These are phyloP conservation scores for Triticum urartu DNA, from an alignment of 176 grass and related monocot genomes.

Conservation along the genomic window DNA sequence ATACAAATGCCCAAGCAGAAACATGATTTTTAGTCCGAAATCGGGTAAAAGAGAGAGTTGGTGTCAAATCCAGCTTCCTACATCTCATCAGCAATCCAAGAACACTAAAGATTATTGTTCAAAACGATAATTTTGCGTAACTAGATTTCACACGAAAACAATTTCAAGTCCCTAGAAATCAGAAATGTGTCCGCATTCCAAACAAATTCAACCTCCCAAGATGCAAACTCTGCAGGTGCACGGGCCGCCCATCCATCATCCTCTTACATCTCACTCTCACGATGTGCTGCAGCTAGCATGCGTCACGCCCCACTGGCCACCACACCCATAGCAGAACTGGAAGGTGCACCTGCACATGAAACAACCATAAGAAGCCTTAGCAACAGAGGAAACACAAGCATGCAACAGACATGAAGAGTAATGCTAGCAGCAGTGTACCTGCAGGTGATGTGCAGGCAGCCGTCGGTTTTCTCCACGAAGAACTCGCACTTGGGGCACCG, in stretches of 20 bases:
- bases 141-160: neutral
- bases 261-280: neutral
- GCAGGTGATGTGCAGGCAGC: slow-evolving; percentile 63
- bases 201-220: neutral
- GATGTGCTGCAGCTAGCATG: slow-evolving; percentile 27
- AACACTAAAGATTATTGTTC: too few species aligned
- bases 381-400: neutral
- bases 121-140: too few species aligned
- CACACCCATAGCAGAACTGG: slow-evolving; percentile 19
- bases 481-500: slow-evolving; percentile 55
- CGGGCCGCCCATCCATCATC: too few species aligned
- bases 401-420: neutral
- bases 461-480: slow-evolving; percentile 50
- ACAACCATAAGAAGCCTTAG: neutral
- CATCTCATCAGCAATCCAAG: too few species aligned
- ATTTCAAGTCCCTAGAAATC: neutral
- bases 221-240: neutral
- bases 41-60: too few species aligned
- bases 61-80: too few species aligned
- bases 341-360: slow-evolving; percentile 42
- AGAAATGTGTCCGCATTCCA: neutral
- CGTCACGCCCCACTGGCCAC: neutral
- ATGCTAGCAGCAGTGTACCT: slow-evolving; percentile 22
- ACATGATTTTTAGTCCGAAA: too few species aligned
- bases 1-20: too few species aligned